phyloP scores from a whole-genome alignment of 2,329 filamentous ascomycete species.

The Botrytis fragariae region DNA sequence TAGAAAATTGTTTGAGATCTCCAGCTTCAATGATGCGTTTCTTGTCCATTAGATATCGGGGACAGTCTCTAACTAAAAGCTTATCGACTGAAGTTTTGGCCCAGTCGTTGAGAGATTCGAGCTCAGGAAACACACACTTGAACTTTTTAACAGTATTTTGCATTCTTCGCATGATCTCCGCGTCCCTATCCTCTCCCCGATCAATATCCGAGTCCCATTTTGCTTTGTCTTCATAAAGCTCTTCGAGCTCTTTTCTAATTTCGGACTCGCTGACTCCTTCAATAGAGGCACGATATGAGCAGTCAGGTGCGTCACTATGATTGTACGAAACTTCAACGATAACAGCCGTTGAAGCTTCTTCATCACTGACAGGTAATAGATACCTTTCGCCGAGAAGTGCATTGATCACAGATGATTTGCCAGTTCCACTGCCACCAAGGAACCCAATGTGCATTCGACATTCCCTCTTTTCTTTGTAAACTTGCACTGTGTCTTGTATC shows the following conservation, averaged over 20 bases:
- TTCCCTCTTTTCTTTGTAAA: constrained; percentile 15
- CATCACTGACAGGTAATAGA: constrained; percentile 21
- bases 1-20: constrained; percentile 16
- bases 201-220: not conserved
- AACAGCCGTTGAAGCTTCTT: constrained; percentile 24
- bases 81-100: constrained; percentile 34
- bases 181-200: not conserved
- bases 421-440: constrained; percentile 59
- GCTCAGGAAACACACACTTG: not conserved
- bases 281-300: constrained; percentile 19
- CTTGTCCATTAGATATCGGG: constrained; percentile 41
- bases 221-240: constrained; percentile 24
- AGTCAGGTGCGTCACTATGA: constrained; percentile 1
- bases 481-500: not conserved
- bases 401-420: constrained; percentile 63
- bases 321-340: constrained; percentile 28
- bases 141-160: constrained; percentile 23
- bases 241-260: constrained; percentile 24
- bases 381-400: constrained; percentile 43
- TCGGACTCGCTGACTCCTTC: constrained; percentile 23
- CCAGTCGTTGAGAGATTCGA: not conserved
- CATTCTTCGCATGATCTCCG: constrained; percentile 35
- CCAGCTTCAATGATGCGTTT: not conserved
- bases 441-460: constrained; percentile 37
- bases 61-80: constrained; percentile 44